These are phyloP conservation scores for Osmanthus fragrans DNA, from an alignment of 257 asterid species.

Conservation along the genomic window DNA sequence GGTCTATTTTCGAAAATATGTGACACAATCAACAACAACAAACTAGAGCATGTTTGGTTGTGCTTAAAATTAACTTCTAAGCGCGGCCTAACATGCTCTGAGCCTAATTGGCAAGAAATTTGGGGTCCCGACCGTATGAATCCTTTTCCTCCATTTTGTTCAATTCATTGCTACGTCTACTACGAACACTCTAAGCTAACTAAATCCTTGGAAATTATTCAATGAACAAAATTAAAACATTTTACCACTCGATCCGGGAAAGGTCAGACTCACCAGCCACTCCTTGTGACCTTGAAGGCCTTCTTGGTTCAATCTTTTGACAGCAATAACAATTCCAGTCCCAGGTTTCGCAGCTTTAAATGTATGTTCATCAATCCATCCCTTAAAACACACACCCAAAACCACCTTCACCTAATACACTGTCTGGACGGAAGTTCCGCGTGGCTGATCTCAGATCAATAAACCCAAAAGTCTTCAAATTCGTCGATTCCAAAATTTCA, in stretches of 20 bases:
- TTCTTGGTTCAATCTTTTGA: slow-evolving; percentile 72
- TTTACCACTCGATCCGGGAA: background rate
- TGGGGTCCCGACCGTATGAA: background rate
- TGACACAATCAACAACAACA: background rate
- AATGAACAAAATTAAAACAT: background rate
- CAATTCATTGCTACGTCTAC: background rate
- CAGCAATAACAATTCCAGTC: slow-evolving; percentile 77
- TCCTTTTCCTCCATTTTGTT: background rate
- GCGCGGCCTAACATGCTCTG: background rate
- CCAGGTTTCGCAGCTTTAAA: slow-evolving; percentile 75
- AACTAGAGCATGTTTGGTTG: background rate
- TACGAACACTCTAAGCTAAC: background rate
- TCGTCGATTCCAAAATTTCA: slow-evolving; percentile 55
- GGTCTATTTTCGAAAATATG: background rate
- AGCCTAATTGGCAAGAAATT: background rate
- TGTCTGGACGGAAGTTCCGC: slow-evolving; percentile 81
- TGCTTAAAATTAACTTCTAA: background rate
- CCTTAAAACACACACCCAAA: slow-evolving; percentile 83
- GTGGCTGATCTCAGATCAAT: slow-evolving; percentile 70
- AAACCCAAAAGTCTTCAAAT: slow-evolving; percentile 56
- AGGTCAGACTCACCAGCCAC: slow-evolving; percentile 65
- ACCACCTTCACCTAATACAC: slow-evolving; percentile 87
- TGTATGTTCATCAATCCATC: slow-evolving; percentile 75
- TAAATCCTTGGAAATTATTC: background rate
- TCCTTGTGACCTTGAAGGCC: slow-evolving; percentile 84